Base-by-base conservation (phyloP, 2,329 filamentous ascomycete species). In the Diaporthe sp. region DNA sequence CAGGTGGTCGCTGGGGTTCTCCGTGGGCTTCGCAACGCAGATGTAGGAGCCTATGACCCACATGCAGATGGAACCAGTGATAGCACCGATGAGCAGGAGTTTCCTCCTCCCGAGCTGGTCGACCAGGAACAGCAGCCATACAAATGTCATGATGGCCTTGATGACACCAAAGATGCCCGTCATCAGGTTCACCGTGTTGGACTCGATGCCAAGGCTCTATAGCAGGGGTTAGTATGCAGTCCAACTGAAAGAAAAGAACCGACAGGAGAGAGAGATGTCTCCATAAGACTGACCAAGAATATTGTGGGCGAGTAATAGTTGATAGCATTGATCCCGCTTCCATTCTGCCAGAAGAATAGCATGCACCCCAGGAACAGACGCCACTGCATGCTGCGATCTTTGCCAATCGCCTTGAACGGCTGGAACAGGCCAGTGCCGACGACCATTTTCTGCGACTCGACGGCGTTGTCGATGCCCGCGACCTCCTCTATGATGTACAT, bases 281-380 rank as follows among this genome's bases (percentile, higher is more conserved):
- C 3, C 12, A 42, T 20, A 12, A 63, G 60, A 63, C 60, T 44
- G 2, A 63, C 60, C 39, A 47, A 47, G 87, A 95, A 94, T 10
- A 95, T 90, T 0, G 90, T 93, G 0, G 93, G 93, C 0, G 86
- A 88, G 83, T 93, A 94, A 84, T 95, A 95, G 86, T 95, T 95
- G 85, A 94, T 92, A 28, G 93, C 93, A 79, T 95, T 95, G 85
- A 95, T 95, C 2, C 94, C 94, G 4, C 86, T 88, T 70, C 92
- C 92, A 79, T 96, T 96, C 83, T 96, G 94, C 88, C 92, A 95
- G 73, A 96, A 86, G 87, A 96, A 96, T n/a, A 96, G 87, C 80
- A 94, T 90, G 74, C 90, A 90, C 61, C 94, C 94, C 15, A 96
- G 88, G 82, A 94, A 90, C 84, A 96, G 92, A 58, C 94, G 90